phyloP scores from a whole-genome alignment of 768 basidiomycete species.

The Pleurotus ostreatus region DNA sequence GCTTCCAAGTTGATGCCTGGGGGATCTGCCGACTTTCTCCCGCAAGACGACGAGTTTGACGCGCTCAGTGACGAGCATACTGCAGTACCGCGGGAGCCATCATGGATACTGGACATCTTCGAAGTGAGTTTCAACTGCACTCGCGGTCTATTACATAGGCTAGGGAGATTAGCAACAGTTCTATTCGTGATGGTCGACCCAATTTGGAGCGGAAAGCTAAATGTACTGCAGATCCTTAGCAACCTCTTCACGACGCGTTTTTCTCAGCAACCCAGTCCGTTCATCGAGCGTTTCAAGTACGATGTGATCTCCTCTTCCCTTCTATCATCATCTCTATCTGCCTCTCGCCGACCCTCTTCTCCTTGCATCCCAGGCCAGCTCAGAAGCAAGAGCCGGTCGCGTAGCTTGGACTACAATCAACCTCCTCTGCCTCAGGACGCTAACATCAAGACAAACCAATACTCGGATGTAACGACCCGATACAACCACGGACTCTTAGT shows the following conservation, averaged over 20 bases:
- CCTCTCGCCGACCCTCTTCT: constrained; percentile 29
- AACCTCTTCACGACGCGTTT: constrained; percentile 29
- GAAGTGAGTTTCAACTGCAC: not conserved
- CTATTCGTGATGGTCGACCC: not conserved
- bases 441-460: constrained; percentile 22
- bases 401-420: constrained; percentile 29
- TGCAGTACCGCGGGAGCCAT: not conserved
- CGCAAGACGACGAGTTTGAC: constrained; percentile 3
- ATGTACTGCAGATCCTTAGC: constrained; percentile 28
- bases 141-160: too few relatives aligned
- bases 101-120: not conserved
- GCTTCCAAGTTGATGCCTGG: constrained; percentile 10
- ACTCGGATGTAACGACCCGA: constrained; percentile 27
- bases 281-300: constrained; percentile 82
- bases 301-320: constrained; percentile 77
- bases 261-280: constrained; percentile 38
- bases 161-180: too few relatives aligned
- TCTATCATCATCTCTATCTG: constrained; percentile 52
- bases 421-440: constrained; percentile 14
- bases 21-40: constrained; percentile 6
- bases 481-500: constrained; percentile 35
- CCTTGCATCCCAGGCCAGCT: constrained; percentile 48
- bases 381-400: constrained; percentile 34
- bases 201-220: constrained; percentile 4
- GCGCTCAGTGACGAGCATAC: constrained; percentile 1